Evolutionary conservation across 768 basidiomycete species (phyloP).

Genomic region (Termitomyces eurrhizus): DNA sequence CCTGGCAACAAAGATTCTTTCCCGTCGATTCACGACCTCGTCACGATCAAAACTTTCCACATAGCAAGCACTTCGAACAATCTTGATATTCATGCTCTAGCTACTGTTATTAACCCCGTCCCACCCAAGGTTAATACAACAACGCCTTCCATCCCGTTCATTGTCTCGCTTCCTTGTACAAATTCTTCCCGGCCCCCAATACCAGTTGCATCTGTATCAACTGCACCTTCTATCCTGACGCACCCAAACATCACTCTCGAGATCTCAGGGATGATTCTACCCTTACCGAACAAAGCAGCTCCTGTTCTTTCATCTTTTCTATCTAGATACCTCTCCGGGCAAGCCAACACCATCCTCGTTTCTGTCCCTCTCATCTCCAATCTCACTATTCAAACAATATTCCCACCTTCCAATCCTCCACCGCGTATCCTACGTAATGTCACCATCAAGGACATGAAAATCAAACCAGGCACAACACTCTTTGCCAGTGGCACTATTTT

Average conservation of each 20-base stretch:
- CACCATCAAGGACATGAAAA: slow-evolving; percentile 72
- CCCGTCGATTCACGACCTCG: slow-evolving; percentile 53
- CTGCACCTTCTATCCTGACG: slow-evolving; percentile 54
- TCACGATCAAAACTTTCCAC: slow-evolving; percentile 57
- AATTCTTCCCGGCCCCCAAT: slow-evolving; percentile 20
- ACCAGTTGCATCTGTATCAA: slow-evolving; percentile 51
- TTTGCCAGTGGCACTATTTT: slow-evolving; percentile 69
- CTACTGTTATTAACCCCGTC: slow-evolving; percentile 55
- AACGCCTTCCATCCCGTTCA: slow-evolving; percentile 58
- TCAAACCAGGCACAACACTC: slow-evolving; percentile 50
- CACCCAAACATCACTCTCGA: slow-evolving; percentile 65
- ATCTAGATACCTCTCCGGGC: slow-evolving; percentile 57
- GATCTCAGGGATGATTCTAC: slow-evolving; percentile 54
- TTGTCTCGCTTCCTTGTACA: slow-evolving; percentile 44
- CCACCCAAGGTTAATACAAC: slow-evolving; percentile 47
- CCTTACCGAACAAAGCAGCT: slow-evolving; percentile 37
- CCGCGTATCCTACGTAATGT: slow-evolving; percentile 69
- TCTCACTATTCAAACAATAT: slow-evolving; percentile 42
- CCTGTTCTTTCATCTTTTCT: slow-evolving; percentile 56
- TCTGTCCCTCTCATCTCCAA: slow-evolving; percentile 51
- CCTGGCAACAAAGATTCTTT: slow-evolving; percentile 49
- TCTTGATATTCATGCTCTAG: slow-evolving; percentile 46
- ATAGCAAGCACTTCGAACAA: slow-evolving; percentile 27
- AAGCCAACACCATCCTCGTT: slow-evolving; percentile 55
- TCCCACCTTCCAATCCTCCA: slow-evolving; percentile 62